Percentiles rank a stretch among this genome's conserved stretches.
Conservation (phyloP, 441 rosid species). For the Pelargonium cotyledonis region DNA sequence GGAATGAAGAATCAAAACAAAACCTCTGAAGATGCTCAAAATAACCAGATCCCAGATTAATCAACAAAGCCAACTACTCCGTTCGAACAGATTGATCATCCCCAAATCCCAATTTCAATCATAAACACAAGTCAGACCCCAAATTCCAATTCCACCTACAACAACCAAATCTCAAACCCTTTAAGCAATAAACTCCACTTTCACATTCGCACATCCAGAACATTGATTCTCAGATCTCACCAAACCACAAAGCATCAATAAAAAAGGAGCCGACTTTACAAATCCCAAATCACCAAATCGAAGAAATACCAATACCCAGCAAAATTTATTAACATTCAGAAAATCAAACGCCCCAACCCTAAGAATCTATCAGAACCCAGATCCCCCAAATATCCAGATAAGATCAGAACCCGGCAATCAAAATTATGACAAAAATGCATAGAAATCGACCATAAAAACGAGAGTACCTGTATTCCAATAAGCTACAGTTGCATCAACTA, state of each 20-base stretch:
- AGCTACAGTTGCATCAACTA: not conserved
- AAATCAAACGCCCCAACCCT: not conserved
- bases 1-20: not conserved
- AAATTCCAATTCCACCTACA: not conserved
- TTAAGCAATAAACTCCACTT: not conserved
- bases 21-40: conserved; percentile 7
- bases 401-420: not conserved
- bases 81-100: conserved; percentile 3
- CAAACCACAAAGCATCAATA: not conserved
- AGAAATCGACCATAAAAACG: not conserved
- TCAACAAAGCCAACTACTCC: not conserved
- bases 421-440: not conserved
- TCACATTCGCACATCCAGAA: not conserved
- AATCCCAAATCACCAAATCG: conserved; percentile 1
- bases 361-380: conserved; percentile 4
- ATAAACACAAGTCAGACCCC: not conserved
- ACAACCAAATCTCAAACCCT: not conserved
- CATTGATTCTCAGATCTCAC: not conserved
- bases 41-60: conserved; percentile 3
- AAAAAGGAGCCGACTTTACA: not conserved
- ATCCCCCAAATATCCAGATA: not conserved
- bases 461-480: not conserved
- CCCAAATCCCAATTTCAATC: not conserved
- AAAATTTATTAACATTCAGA: not conserved
- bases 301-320: not conserved